Percentiles rank a stretch among this genome's conserved stretches.
Conservation (phyloP, 345 rosid genomes). For the Schrenkiella parvula region DNA sequence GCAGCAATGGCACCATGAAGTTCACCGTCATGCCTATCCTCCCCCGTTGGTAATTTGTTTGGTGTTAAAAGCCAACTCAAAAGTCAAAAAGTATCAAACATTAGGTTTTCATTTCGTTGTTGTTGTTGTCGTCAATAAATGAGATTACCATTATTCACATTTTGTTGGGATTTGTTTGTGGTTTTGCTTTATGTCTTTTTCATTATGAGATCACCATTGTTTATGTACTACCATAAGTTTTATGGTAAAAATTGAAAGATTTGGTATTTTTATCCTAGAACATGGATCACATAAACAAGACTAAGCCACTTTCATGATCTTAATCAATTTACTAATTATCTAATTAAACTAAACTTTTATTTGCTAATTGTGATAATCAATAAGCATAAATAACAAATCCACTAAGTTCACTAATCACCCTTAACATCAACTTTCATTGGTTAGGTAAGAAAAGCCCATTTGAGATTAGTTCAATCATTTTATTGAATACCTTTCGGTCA, state of each 20-base stretch:
- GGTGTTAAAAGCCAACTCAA: neutral
- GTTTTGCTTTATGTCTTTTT: neutral
- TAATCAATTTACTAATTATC: no score
- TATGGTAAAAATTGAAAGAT: neutral
- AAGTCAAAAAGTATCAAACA: neutral
- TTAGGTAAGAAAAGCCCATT: no score
- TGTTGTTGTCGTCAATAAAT: slow-evolving; percentile 20
- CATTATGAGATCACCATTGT: neutral
- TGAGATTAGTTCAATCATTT: no score
- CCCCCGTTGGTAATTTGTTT: slow-evolving; percentile 20
- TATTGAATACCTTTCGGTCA: no score
- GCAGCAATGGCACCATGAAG: slow-evolving; percentile 65
- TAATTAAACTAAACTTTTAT: no score
- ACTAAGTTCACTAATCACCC: no score
- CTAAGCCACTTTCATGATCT: no score
- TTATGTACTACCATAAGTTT: neutral
- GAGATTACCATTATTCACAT: slow-evolving; percentile 15
- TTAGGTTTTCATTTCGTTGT: neutral
- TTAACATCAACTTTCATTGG: no score
- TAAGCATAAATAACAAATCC: no score
- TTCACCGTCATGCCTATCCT: slow-evolving; percentile 48
- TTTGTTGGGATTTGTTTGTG: slow-evolving; percentile 11
- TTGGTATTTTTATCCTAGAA: neutral
- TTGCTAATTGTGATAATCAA: no score
- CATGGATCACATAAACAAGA: no score